Evolutionary conservation across 2,329 filamentous ascomycete genomes (phyloP), one percentile per base, ranked within the genome.

Genomic region (Epichloe brachyelytri): DNA sequence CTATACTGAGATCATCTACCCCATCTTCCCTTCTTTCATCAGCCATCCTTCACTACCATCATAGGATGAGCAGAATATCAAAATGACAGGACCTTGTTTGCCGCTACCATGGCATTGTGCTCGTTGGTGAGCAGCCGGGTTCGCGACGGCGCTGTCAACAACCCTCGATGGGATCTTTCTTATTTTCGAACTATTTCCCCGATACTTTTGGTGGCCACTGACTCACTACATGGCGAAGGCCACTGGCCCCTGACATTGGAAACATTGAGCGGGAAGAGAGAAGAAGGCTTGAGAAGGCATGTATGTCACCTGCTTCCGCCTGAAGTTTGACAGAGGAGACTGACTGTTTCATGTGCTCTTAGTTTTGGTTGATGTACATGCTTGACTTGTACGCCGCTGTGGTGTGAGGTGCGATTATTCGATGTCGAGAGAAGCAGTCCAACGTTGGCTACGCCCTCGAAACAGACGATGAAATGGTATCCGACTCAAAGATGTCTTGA

Each of bases 311-410:
- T 17, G n/a, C 12, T 22, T 44, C 11, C 5, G 8, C 17, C 19
- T 7, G 14, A 14, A 22, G 7, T 46, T 38, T 30, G 3, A 8
- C 12, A 5, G 22, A 11, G 39, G 4, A 17, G 36, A 26, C 12
- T 39, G n/a, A 46, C 44, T 34, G 12, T n/a, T n/a, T 11, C 22
- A 30, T 11, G 19, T 26, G 2, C 10, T 19, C 26, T 3, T 53
- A 73, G 68, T 74, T 73, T 56, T 80, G 77, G 77, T 75, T 75
- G 38, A 77, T 76, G 51, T 80, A 80, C 57, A 76, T 72, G 8
- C 62, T 80, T 2, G 77, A 80, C 51, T 68, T 80, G 3, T 78
- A 74, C 59, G 68, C 72, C 0, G 70, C 73, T 3, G 71, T 77
- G 39, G 73, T 79, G 7, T 79, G 74, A 70, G 71, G 56, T 11